Base-by-base conservation (phyloP, 345 rosid genomes). In the Acer campestre region DNA sequence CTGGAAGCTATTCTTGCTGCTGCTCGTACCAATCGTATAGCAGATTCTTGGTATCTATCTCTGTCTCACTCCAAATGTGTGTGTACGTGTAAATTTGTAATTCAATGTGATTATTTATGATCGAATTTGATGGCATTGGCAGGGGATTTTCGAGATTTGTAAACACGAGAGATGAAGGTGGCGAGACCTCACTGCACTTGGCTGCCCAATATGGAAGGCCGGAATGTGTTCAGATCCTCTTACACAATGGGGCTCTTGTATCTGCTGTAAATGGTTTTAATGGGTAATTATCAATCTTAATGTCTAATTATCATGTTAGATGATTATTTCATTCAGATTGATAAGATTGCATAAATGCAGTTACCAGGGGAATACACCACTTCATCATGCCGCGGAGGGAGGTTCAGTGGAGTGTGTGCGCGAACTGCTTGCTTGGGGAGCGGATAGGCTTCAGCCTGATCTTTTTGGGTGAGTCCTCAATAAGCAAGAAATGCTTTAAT, bases 91-190 rank as follows among this genome's bases (percentile, higher is more conserved):
- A 14, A 27, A 20, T 20, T 74, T 75, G 51, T 25, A 27, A 31
- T 29, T 65, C 38, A 29, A n/a, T 53, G 2, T 61, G 25, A 31
- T 75, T 38, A 51, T 49, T 13, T 38, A n/a, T 75, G 14, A 53
- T 53, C n/a, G 35, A 29, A 75, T 65, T 72, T n/a, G 63, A 49
- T 68, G 7, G 56, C 23, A 46, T 29, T 79, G 67, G 59, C 38
- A 89, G 92, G 92, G 92, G 90, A 18, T 86, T 80, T 75, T 81
- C 88, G 1, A 80, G 88, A 74, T 89, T 89, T 68, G 90, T 89
- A 61, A 89, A 89, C 68, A 78, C 85, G 44, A 82, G 90, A 83
- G 92, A 89, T 22, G 84, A 82, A 44, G 79, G 81, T 53, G 90
- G 92, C 40, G 84, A 86, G 1, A 87, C 90, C 27, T 90, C 90